Conservation (phyloP, 1,139 yeast genomes). For the Kluyveromyces marxianus region DNA sequence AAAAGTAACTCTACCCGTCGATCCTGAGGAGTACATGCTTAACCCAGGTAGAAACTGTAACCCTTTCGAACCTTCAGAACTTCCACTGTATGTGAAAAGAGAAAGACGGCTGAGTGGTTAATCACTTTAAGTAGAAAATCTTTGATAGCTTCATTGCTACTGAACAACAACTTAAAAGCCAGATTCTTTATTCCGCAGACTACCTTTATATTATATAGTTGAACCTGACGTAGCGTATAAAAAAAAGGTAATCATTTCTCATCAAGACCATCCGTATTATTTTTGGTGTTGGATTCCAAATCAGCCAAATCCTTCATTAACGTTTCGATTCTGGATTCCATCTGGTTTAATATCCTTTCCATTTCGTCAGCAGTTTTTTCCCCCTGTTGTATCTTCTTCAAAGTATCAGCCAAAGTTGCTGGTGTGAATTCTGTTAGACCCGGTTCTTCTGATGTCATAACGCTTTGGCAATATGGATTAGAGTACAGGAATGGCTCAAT, state of each 20-base stretch:
- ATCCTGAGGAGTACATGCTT: constrained; percentile 36
- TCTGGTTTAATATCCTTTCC: constrained; percentile 47
- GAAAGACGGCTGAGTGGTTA: background rate
- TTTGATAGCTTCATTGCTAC: no score
- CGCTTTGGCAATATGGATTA: background rate
- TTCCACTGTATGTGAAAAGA: background rate
- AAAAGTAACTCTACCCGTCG: constrained; percentile 41
- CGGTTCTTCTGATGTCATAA: constrained; percentile 3
- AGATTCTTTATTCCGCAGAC: no score
- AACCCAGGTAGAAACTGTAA: constrained; percentile 65
- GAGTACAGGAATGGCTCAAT: no score
- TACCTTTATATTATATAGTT: no score
- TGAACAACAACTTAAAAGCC: no score
- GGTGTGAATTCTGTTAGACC: constrained; percentile 5
- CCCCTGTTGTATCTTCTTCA: constrained; percentile 45
- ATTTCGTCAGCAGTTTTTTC: constrained; percentile 48
- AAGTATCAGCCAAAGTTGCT: constrained; percentile 11
- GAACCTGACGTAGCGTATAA: background rate
- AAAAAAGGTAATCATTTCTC: background rate
- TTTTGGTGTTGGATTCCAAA: background rate
- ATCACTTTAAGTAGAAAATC: background rate
- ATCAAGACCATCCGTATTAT: background rate
- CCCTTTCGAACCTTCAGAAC: constrained; percentile 49
- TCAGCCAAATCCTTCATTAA: constrained; percentile 31
- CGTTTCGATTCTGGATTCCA: constrained; percentile 49